A percentile compares a stretch with the other conserved stretches of the same genome.
Evolutionary conservation across 2,329 filamentous ascomycete genomes (phyloP).

Genomic region (Fusarium brachygibbosum): DNA sequence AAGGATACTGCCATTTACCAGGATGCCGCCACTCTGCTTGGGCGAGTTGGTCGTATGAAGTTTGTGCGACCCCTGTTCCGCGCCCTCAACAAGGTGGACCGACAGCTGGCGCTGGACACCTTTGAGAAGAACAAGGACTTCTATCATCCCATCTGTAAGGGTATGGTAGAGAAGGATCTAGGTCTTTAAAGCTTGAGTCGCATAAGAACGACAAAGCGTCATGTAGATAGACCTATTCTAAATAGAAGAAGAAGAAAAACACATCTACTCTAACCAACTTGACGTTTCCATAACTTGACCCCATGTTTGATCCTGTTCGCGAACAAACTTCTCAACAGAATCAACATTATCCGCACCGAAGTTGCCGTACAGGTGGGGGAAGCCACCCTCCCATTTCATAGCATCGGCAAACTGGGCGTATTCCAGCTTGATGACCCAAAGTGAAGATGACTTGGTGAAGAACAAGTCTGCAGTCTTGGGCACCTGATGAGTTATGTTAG

Average conservation of each 20-base stretch:
- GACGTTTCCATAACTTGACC: constrained; percentile 57
- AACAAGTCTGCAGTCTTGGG: constrained; percentile 61
- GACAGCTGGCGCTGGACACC: constrained; percentile 80
- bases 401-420: constrained; percentile 59
- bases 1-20: constrained; percentile 77
- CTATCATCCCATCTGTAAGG: constrained; percentile 93
- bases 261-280: constrained; percentile 58
- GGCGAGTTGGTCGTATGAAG: constrained; percentile 93
- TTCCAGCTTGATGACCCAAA: constrained; percentile 69
- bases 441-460: constrained; percentile 55
- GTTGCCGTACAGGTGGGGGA: constrained; percentile 71
- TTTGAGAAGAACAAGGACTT: constrained; percentile 92
- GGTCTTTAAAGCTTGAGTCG: constrained; percentile 52
- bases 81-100: constrained; percentile 79
- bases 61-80: constrained; percentile 90
- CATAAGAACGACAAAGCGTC: background rate
- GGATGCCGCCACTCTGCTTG: constrained; percentile 80
- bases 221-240: constrained; percentile 2
- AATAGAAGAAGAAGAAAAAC: background rate
- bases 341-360: constrained; percentile 67
- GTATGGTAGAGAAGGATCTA: constrained; percentile 89
- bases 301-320: constrained; percentile 63
- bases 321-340: constrained; percentile 61
- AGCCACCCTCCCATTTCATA: constrained; percentile 70
- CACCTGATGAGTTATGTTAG: constrained; percentile 54